These are phyloP conservation scores for Hymenoscyphus occultus DNA, from an alignment of 2,329 filamentous ascomycete genomes.

Conservation along the genomic window DNA sequence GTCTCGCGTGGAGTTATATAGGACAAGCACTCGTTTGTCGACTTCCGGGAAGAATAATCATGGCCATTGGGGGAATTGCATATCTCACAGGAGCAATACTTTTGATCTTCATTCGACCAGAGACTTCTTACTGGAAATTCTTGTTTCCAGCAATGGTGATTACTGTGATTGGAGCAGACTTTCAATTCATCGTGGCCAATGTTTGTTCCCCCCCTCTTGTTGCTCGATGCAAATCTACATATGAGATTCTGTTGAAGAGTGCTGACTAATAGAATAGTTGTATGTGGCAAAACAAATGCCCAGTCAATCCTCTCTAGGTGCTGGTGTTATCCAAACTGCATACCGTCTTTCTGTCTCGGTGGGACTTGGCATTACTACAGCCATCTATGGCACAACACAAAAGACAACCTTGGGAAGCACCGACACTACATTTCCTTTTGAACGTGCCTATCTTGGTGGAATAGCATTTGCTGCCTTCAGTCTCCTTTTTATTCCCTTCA, in stretches of 20 bases:
- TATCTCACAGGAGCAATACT: constrained; percentile 47
- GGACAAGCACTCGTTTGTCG: constrained; percentile 60
- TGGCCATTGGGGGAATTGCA: constrained; percentile 44
- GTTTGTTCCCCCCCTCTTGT: constrained; percentile 41
- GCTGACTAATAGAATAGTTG: constrained; percentile 45
- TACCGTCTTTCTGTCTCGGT: constrained; percentile 48
- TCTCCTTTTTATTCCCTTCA: constrained; percentile 49
- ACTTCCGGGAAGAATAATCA: constrained; percentile 62
- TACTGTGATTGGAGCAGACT: constrained; percentile 63
- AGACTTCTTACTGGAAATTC: constrained; percentile 62
- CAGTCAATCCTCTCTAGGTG: constrained; percentile 58
- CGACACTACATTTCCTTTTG: constrained; percentile 48
- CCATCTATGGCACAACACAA: constrained; percentile 44
- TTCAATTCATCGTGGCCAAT: constrained; percentile 69
- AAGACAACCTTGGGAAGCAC: constrained; percentile 37
- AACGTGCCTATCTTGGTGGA: constrained; percentile 50
- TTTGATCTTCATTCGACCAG: constrained; percentile 52
- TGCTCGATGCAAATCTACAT: neutral
- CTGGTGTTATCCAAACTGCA: constrained; percentile 66
- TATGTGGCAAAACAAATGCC: constrained; percentile 67
- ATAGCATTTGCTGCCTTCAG: constrained; percentile 44
- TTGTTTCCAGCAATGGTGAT: constrained; percentile 60
- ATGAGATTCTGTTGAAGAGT: neutral
- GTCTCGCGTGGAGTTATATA: constrained; percentile 60
- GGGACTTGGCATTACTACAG: constrained; percentile 60